A percentile compares a stretch with the other conserved stretches of the same genome.
Evolutionary conservation across 2,329 filamentous ascomycete genomes (phyloP).

Genomic region (Aureobasidium sp.): DNA sequence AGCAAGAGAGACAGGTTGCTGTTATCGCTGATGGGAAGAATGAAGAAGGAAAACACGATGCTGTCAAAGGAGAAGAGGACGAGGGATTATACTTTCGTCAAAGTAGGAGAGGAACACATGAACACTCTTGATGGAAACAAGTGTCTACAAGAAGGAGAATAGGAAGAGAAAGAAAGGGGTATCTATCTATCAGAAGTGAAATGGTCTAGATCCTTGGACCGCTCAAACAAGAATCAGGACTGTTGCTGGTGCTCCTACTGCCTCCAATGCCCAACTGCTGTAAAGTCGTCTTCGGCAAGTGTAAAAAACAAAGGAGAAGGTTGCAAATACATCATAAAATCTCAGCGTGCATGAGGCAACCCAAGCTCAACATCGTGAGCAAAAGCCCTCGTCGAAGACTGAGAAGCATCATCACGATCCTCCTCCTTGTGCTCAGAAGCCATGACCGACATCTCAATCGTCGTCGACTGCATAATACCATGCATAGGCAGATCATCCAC

Average conservation of each 20-base stretch:
- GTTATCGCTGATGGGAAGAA: too few species aligned
- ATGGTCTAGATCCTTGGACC: too few species aligned
- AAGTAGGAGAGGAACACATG: too few species aligned
- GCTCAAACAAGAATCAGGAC: too few species aligned
- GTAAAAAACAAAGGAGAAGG: background rate
- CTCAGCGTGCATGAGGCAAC: background rate
- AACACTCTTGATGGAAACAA: too few species aligned
- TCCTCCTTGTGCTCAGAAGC: background rate
- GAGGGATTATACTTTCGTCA: too few species aligned
- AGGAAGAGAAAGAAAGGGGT: background rate
- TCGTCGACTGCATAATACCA: conserved; percentile 13
- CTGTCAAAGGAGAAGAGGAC: too few species aligned
- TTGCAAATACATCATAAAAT: background rate
- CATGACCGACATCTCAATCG: conserved; percentile 15
- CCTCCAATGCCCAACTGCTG: background rate
- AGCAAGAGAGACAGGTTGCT: too few species aligned
- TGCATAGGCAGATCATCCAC: conserved; percentile 5
- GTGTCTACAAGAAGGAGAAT: too few species aligned
- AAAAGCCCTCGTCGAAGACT: background rate
- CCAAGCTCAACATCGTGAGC: background rate
- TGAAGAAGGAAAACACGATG: too few species aligned
- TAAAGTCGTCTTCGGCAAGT: background rate
- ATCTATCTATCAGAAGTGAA: background rate
- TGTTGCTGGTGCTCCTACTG: background rate
- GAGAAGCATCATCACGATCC: background rate